Percentiles rank a stretch among this genome's conserved stretches.
phyloP scores from a whole-genome alignment of 768 basidiomycete species.

The Boletus barrowsii region DNA sequence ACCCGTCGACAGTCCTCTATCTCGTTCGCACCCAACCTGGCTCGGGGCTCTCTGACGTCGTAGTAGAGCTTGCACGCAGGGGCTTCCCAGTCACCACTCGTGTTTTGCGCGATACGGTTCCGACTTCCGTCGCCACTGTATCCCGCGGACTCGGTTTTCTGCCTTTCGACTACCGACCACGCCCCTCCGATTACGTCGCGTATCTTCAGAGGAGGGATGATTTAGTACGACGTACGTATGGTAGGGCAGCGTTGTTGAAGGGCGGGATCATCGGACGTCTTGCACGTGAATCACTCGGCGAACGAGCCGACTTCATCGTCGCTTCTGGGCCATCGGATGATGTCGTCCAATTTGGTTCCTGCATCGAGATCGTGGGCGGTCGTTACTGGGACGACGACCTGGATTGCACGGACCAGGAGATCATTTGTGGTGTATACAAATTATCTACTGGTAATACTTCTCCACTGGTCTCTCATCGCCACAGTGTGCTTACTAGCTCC shows the following conservation, averaged over 20 bases:
- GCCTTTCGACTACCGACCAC: background rate
- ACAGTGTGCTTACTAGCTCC: too few relatives aligned
- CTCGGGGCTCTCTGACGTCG: background rate
- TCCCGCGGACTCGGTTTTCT: background rate
- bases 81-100: background rate
- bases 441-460: background rate
- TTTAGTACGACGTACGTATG: background rate
- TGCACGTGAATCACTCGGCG: background rate
- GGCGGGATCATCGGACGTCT: background rate
- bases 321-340: background rate
- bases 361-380: background rate
- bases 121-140: background rate
- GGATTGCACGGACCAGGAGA: background rate
- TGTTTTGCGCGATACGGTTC: background rate
- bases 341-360: background rate
- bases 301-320: background rate
- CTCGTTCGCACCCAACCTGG: background rate
- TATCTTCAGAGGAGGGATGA: background rate
- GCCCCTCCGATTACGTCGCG: background rate
- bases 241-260: background rate
- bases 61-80: background rate
- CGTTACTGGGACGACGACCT: background rate
- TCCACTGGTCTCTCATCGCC: too few relatives aligned
- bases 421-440: constrained; percentile 4
- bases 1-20: background rate